Base-by-base conservation (phyloP, 148 eudicot species). In the Tetragonia tetragonoides region DNA sequence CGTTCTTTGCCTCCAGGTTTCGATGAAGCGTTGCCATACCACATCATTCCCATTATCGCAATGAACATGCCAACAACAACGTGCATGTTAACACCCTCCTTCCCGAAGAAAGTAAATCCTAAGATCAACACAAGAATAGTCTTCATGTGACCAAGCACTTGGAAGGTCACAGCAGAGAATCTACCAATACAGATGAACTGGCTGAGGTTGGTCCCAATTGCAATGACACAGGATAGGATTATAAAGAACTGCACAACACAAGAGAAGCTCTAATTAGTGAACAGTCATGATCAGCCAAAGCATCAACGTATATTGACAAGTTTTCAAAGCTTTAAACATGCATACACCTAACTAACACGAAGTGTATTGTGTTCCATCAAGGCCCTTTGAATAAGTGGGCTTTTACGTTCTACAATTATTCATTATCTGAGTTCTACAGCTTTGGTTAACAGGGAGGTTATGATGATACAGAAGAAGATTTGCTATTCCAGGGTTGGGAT, bases 131-230 rank as follows among this genome's bases (percentile, higher is more conserved):
- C 89, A 8, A 87, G 82, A 28, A 87, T 83, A 3, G 89, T 87
- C 84, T 87, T 87, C 89, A 87, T 87, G 79, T 87, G 89, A 56
- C 89, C 89, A 2, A 87, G 84, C 21, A 87, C 89, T 80, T 87
- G 89, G 89, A 87, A 87, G 79, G 89, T 71, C 76, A 87, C 89
- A 6, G 87, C 89, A 41, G 89, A 83, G 75, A 87, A 87, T 80
- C 89, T 81, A 39, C 89, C 89, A n/a, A 87, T 87, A 86, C 89
- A 87, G 79, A 87, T 87, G 81, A 87, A 87, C 82, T 87, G 89
- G 81, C 89, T 87, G 14, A 87, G 84, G 78, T 87, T 87, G 75
- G 89, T 87, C 71, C 89, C 89, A 8, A 87, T 83, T 23, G 89
- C 89, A 1, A 87, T 87, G 61, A 78, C 76, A 72, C 89, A 87